Percentiles rank a stretch among this genome's conserved stretches.
Evolutionary conservation across 257 asterid genomes (phyloP).

Genomic region (Nemophila menziesii): DNA sequence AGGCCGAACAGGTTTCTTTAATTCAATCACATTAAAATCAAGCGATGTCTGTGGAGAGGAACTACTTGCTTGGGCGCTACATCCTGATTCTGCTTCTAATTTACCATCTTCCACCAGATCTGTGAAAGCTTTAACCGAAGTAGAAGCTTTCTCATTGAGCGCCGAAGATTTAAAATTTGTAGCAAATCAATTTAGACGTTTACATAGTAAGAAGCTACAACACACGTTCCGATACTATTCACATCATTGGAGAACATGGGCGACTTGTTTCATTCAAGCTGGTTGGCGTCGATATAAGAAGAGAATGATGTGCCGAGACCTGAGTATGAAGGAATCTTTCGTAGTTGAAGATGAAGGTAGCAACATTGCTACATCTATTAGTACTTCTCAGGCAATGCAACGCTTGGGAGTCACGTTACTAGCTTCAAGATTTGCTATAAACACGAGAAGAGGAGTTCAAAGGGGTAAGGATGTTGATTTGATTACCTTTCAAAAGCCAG

Average conservation of each 20-base stretch:
- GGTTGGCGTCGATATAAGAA: slow-evolving; percentile 58
- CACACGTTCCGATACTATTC: slow-evolving; percentile 70
- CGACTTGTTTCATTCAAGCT: slow-evolving; percentile 67
- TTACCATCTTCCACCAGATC: slow-evolving; percentile 76
- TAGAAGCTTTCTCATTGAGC: slow-evolving; percentile 66
- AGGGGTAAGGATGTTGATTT: slow-evolving; percentile 43
- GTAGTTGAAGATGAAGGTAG: slow-evolving; percentile 19
- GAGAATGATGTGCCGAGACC: slow-evolving; percentile 31
- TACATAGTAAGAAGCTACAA: slow-evolving; percentile 73
- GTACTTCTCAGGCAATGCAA: slow-evolving; percentile 26
- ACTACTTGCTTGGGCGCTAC: slow-evolving; percentile 73
- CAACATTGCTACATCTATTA: slow-evolving; percentile 1
- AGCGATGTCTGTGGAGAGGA: slow-evolving; percentile 87
- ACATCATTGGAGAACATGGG: slow-evolving; percentile 87
- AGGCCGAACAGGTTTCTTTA: slow-evolving; percentile 70
- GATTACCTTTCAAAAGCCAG: slow-evolving; percentile 57
- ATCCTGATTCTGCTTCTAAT: slow-evolving; percentile 47
- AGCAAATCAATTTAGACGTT: slow-evolving; percentile 72
- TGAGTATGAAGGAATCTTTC: slow-evolving; percentile 42
- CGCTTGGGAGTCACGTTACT: slow-evolving; percentile 49
- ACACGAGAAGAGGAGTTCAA: slow-evolving; percentile 61
- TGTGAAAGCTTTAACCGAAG: slow-evolving; percentile 55
- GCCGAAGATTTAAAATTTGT: slow-evolving; percentile 85
- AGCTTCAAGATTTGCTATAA: slow-evolving; percentile 69
- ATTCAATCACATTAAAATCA: slow-evolving; percentile 45